Base-by-base conservation (phyloP, 2,329 filamentous ascomycete genomes). In the Aureobasidium lini region DNA sequence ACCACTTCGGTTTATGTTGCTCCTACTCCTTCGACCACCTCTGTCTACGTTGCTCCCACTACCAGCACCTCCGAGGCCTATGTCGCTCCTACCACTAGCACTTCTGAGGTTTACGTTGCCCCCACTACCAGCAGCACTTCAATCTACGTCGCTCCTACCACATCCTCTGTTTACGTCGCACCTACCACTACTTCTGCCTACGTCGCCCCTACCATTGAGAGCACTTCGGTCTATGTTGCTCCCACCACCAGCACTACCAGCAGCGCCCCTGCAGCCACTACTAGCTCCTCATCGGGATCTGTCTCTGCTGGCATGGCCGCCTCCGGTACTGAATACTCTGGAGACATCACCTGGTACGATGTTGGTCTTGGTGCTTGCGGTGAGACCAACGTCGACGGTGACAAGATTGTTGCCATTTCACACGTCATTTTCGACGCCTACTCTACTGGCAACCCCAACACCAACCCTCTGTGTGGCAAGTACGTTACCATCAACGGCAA, bases 331-430 rank as follows among this genome's bases (percentile, higher is more conserved):
- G 70, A 65, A 32, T 78, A 72, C 75, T 68, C 69, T 0, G 89
- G 89, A 62, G 82, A 91, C 52, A 79, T 90, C 65, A 94, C 90
- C 61, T 92, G 83, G 78, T 95, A 89, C 76, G 75, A 78, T 42
- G 77, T 87, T 49, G 89, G 86, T 43, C 69, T 87, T 8, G 86
- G 87, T 61, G 74, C 86, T 23, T 94, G 90, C 69, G 89, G 88
- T 57, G 72, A 71, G 39, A 81, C 84, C 64, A 85, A 85, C 74
- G 69, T 76, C 48, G 83, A 73, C 63, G 71, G 68, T 4, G 77
- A 84, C 18, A 77, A 82, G 69, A 84, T 90, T 61, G 83, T 94
- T 60, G 90, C 90, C 61, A 77, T 95, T 57, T 83, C 87, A 18
- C 66, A 78, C 43, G 74, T 67, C 4, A 74, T 89, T 68, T 90